Base-by-base conservation (phyloP, 768 basidiomycete genomes). In the Panaeolus papilionaceus region DNA sequence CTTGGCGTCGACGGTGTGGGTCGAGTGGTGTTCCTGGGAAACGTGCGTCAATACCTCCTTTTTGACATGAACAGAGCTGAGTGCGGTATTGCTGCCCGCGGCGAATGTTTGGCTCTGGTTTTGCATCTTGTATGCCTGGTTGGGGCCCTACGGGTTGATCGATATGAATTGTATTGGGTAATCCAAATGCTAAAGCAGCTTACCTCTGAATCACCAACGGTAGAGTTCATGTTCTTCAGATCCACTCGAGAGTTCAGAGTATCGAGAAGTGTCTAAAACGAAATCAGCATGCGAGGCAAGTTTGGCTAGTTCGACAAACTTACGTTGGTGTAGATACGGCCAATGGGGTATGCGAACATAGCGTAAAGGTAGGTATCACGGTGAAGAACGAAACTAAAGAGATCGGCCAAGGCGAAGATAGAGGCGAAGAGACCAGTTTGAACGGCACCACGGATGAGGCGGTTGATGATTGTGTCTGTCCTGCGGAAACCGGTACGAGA, bases 351-450 rank as follows among this genome's bases (percentile, higher is more conserved):
- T 11, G 78, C 77, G 49, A 79, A 80, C 76, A 80, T 76, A 9
- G 78, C 76, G 47, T 80, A 79, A 14, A 80, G 63, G 40, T 76
- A 75, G n/a, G 77, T 78, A n/a, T 81, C 65, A 45, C 76, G 73
- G 49, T 79, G 72, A 10, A 83, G 71, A 45, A 78, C 66, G 69
- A 81, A 81, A 26, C 76, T 78, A 65, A 86, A 80, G 33, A 88
- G 71, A 71, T 87, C 85, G 1, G 79, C 84, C 40, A 86, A 69
- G 10, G 87, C 85, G 62, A 88, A 86, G 0, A 85, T 75, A 0
- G 83, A 82, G 12, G 82, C 84, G 66, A 87, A 86, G 5, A 85
- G 68, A 45, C 87, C 86, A 3, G 87, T 87, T 68, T 86, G 85
- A 38, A 87, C 74, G 10, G 86, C 85, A 33, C 86, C 86, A 64